These are phyloP conservation scores for Paspalum vaginatum DNA, from an alignment of 176 grass and related monocot species.

Conservation along the genomic window DNA sequence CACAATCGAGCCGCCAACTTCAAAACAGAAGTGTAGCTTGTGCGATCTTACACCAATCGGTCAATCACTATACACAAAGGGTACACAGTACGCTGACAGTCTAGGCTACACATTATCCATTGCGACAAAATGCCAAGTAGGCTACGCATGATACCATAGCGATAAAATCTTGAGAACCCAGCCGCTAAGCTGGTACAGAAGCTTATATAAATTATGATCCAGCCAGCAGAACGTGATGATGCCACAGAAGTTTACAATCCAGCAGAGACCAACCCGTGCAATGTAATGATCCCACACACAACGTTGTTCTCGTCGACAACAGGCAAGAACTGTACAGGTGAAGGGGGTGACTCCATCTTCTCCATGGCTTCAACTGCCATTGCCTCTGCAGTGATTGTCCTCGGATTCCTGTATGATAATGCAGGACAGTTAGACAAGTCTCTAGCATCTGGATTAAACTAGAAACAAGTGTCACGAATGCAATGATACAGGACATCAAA, in stretches of 20 bases:
- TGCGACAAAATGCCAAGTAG: not conserved
- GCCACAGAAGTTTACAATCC: constrained; percentile 48
- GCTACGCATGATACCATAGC: not conserved
- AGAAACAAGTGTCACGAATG: not conserved
- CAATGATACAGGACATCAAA: not conserved
- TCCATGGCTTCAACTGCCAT: constrained; percentile 92
- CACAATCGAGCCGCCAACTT: not conserved
- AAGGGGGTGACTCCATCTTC: constrained; percentile 87
- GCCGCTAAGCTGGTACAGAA: not conserved
- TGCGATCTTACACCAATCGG: constrained; percentile 19
- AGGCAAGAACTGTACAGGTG: constrained; percentile 94
- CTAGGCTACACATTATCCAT: not conserved
- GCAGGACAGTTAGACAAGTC: not conserved
- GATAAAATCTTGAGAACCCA: constrained; percentile 13
- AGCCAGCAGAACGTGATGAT: constrained; percentile 28
- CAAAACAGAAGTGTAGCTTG: not conserved
- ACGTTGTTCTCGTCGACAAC: constrained; percentile 68
- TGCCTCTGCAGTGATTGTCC: constrained; percentile 77
- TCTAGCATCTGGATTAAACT: not conserved
- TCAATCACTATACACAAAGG: constrained; percentile 8
- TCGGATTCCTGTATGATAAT: constrained; percentile 61
- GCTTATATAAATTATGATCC: constrained; percentile 15
- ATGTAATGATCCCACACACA: constrained; percentile 78
- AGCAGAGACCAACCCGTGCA: constrained; percentile 90
- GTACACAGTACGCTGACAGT: not conserved